Evolutionary conservation across 192 early-diverging fungal genomes (phyloP).

Genomic region (Coemansia sp.): DNA sequence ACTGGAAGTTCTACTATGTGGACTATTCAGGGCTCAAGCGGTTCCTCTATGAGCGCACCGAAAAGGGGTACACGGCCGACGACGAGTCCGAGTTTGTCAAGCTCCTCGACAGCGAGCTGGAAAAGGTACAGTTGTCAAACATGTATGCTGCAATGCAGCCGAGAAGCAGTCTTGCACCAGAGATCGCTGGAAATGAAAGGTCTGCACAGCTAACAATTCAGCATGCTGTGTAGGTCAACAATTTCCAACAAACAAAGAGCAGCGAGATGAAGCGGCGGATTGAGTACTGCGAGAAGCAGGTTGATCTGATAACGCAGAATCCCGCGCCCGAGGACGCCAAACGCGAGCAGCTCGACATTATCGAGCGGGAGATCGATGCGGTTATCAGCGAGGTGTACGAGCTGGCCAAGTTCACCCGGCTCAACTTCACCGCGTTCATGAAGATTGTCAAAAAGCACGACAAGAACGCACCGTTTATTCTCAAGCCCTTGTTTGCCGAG

Average conservation of each 20-base stretch:
- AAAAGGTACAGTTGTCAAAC: constrained; percentile 57
- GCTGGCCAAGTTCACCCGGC: constrained; percentile 69
- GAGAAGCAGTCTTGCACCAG: not conserved
- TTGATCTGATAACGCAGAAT: constrained; percentile 56
- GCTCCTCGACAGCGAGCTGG: constrained; percentile 83
- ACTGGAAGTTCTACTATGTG: constrained; percentile 86
- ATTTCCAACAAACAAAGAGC: constrained; percentile 72
- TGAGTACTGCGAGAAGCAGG: constrained; percentile 60
- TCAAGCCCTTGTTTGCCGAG: constrained; percentile 78
- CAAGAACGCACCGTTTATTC: constrained; percentile 82
- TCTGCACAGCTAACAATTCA: not conserved
- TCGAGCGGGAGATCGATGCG: constrained; percentile 65
- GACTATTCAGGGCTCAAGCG: constrained; percentile 88
- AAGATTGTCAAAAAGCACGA: constrained; percentile 99
- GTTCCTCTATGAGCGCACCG: constrained; percentile 69
- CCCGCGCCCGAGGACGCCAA: constrained; percentile 41
- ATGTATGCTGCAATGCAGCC: constrained; percentile 7
- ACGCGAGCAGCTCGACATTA: constrained; percentile 54
- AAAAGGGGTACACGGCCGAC: constrained; percentile 72
- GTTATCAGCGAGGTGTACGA: constrained; percentile 79
- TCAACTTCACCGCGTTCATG: constrained; percentile 82
- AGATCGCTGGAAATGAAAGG: constrained; percentile 19
- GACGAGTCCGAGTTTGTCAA: constrained; percentile 85
- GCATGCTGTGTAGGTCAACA: constrained; percentile 48
- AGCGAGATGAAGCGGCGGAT: constrained; percentile 71